Evolutionary conservation across 208 protist genomes (phyloP), one percentile per base, ranked within the genome.

Genomic region (Leishmania tropica): DNA sequence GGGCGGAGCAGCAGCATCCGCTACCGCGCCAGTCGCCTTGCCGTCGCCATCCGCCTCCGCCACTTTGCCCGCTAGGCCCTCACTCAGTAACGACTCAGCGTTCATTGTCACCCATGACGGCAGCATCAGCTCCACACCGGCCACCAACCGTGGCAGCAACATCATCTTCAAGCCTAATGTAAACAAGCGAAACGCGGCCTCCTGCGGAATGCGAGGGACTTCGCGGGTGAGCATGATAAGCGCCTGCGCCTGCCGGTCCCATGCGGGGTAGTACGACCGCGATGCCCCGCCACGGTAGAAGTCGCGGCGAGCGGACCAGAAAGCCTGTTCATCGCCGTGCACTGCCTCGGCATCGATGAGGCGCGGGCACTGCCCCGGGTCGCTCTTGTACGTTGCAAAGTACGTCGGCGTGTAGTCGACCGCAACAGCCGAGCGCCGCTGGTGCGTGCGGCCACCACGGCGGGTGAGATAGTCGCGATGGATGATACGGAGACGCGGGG

Each of bases 141-240:
- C 84, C 70, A 92, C 83, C 35, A 97, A 40, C 35, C 88, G 83
- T 42, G 93, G 92, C 53, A 97, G 64, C 74, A 96, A 78, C 87
- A 94, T 85, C 85, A 97, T 83, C 81, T 90, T 93, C 37, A 97
- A 70, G 13, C 86, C 89, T 21, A 97, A 76, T 24, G 90, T 88
- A 73, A 97, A 94, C 37, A 97, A 81, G 35, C 94, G 92, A 85
- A 97, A 96, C 21, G 94, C 93, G 47, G 94, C 94, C 79, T 95
- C 92, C 84, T 94, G 91, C 45, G 93, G 92, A 10, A 95, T 89
- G 42, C 94, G 92, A n/a, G 89, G 77, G 35, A 95, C 94, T 11
- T 91, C 71, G 37, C 88, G 87, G 13, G 90, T 96, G 62, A 97
- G 81, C 81, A 93, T 86, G 75, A 97, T 88, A 2, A 96, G 87